Evolutionary conservation across 352 stramenopile genomes (phyloP).

Genomic region (Pythium coloratum): DNA sequence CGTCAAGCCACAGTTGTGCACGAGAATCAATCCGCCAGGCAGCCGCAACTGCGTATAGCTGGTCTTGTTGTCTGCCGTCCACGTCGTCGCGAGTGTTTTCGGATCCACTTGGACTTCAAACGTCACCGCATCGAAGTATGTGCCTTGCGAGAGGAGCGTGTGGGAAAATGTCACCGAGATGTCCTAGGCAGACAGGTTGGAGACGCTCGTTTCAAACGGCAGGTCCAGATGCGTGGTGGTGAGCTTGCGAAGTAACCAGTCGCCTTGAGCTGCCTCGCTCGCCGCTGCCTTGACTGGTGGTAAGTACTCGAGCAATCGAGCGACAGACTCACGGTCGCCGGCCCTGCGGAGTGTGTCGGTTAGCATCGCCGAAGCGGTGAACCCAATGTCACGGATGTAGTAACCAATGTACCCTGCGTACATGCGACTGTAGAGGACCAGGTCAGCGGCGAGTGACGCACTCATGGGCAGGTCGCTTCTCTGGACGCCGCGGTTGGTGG

Average conservation of each 20-base stretch:
- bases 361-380: background rate
- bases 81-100: background rate
- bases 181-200: background rate
- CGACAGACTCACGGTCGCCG: background rate
- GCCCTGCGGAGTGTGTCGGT: too few species aligned
- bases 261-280: background rate
- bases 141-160: background rate
- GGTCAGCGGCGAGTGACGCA: conserved; percentile 14
- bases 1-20: conserved; percentile 1
- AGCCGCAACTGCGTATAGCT: background rate
- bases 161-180: conserved; percentile 13
- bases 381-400: background rate
- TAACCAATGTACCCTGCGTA: background rate
- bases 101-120: conserved; percentile 12
- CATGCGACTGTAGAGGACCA: conserved; percentile 9
- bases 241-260: background rate
- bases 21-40: background rate
- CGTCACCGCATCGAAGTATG: conserved; percentile 18
- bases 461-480: conserved; percentile 18
- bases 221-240: too few species aligned
- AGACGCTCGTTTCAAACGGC: background rate
- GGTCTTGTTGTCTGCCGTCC: background rate
- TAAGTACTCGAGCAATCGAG: too few species aligned
- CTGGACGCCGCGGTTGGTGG: background rate
- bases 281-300: background rate